Percentiles rank a stretch among this genome's conserved stretches.
Evolutionary conservation across 768 basidiomycete genomes (phyloP).

Genomic region (Tephrocybe sp.): DNA sequence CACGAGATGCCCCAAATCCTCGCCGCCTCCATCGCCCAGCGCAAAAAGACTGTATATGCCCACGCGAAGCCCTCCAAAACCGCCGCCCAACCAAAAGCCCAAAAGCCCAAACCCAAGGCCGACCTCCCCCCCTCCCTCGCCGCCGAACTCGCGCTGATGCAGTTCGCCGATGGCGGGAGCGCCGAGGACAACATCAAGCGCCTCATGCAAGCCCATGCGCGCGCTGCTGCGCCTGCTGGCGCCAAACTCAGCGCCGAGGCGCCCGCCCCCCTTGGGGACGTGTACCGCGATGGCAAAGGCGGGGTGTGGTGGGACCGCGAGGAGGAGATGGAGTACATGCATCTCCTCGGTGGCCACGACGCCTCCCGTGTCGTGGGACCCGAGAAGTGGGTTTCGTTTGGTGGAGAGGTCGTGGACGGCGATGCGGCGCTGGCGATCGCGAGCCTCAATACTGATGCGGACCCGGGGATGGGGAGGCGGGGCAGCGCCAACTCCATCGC

Average conservation of each 20-base stretch:
- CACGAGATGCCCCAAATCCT: constrained; percentile 15
- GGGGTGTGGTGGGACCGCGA: constrained; percentile 72
- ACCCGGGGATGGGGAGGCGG: constrained; percentile 30
- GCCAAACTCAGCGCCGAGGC: constrained; percentile 9
- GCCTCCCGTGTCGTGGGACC: constrained; percentile 25
- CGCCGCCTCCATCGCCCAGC: constrained; percentile 38
- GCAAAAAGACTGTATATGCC: constrained; percentile 55
- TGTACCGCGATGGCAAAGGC: constrained; percentile 61
- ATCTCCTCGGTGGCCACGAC: constrained; percentile 44
- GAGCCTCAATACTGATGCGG: too few species aligned
- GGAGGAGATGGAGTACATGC: constrained; percentile 68
- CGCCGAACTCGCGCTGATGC: constrained; percentile 69
- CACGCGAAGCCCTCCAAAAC: constrained; percentile 46
- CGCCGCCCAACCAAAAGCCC: constrained; percentile 37
- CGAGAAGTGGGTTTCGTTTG: constrained; percentile 46
- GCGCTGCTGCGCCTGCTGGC: constrained; percentile 30
- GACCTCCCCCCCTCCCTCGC: constrained; percentile 51
- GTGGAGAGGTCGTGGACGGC: constrained; percentile 20
- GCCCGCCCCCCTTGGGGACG: constrained; percentile 41
- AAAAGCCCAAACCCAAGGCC: constrained; percentile 21
- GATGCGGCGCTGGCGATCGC: constrained; percentile 17
- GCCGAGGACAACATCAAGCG: constrained; percentile 54
- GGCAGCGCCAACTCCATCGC: constrained; percentile 46
- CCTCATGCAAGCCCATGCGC: constrained; percentile 56
- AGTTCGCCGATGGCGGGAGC: constrained; percentile 65